Conservation (phyloP, 78 protist genomes). For the Isochrysis galbana region DNA sequence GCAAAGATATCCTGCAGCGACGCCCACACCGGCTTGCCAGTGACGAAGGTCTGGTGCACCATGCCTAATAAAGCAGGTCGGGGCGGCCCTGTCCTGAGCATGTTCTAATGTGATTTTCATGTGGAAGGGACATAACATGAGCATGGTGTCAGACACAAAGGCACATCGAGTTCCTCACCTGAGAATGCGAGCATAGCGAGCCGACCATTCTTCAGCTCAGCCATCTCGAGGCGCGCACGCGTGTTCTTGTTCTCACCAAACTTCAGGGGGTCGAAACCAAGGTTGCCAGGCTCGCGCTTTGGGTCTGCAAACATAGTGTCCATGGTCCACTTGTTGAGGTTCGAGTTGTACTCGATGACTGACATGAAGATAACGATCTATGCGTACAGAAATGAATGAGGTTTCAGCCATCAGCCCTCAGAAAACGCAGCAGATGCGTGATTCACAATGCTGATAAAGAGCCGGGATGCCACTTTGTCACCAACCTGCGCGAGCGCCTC, state of each 20-base stretch:
- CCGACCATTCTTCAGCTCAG: conserved; percentile 40
- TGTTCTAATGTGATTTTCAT: no score
- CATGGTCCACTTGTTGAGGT: background rate
- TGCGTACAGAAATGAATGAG: no score
- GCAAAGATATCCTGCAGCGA: background rate
- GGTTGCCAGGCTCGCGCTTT: conserved; percentile 19
- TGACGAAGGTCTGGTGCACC: conserved; percentile 19
- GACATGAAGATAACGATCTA: conserved; percentile 1
- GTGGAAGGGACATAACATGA: background rate
- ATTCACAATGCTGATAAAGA: no score
- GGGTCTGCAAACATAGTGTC: background rate
- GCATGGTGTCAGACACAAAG: background rate
- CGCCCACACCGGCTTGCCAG: conserved; percentile 19
- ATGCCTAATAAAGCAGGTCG: background rate
- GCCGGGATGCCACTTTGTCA: no score
- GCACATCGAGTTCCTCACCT: background rate
- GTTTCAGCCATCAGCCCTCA: no score
- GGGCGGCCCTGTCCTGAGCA: no score
- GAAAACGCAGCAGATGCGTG: no score
- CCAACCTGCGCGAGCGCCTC: background rate
- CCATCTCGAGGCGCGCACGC: conserved; percentile 10
- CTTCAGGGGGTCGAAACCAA: conserved; percentile 41
- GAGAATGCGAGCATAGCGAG: conserved; percentile 39
- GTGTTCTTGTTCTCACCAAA: background rate
- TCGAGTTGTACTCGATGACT: background rate